A percentile compares a stretch with the other conserved stretches of the same genome.
These are phyloP conservation scores for Aspergillus mulundensis DNA, from an alignment of 495 filamentous ascomycete species.

Conservation along the genomic window DNA sequence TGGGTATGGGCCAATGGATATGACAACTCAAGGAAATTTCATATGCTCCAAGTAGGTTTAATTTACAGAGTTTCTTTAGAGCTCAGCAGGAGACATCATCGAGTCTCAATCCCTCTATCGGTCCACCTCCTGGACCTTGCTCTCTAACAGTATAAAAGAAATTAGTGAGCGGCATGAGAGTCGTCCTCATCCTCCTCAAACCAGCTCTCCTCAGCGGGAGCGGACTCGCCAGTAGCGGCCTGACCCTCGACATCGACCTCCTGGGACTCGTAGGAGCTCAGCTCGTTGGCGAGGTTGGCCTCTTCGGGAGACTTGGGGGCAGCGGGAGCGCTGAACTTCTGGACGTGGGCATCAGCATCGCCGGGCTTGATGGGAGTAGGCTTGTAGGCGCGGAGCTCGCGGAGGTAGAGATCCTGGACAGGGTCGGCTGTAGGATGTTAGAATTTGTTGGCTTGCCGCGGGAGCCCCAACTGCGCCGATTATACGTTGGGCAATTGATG, in stretches of 20 bases:
- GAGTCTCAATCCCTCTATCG: conserved; percentile 23
- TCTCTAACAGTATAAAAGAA: conserved; percentile 26
- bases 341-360: conserved; percentile 87
- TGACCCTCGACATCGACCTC: conserved; percentile 93
- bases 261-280: conserved; percentile 90
- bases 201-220: conserved; percentile 63
- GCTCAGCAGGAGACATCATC: conserved; percentile 30
- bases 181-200: conserved; percentile 63
- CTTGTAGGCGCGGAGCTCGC: conserved; percentile 92
- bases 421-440: conserved; percentile 67
- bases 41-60: conserved; percentile 42
- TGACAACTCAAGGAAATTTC: conserved; percentile 22
- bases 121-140: conserved; percentile 27
- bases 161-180: conserved; percentile 47
- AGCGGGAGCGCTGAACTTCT: conserved; percentile 76
- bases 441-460: conserved; percentile 1
- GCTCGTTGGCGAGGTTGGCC: conserved; percentile 78
- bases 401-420: conserved; percentile 95
- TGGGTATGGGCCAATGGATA: background rate
- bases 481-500: background rate
- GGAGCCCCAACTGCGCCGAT: background rate
- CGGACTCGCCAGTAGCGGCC: conserved; percentile 50
- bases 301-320: conserved; percentile 86
- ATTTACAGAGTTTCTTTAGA: conserved; percentile 42
- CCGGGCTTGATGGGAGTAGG: conserved; percentile 72